Percentiles rank a stretch among this genome's conserved stretches.
Conservation (phyloP, 2,329 filamentous ascomycete species). For the Cladosporium colombiae region DNA sequence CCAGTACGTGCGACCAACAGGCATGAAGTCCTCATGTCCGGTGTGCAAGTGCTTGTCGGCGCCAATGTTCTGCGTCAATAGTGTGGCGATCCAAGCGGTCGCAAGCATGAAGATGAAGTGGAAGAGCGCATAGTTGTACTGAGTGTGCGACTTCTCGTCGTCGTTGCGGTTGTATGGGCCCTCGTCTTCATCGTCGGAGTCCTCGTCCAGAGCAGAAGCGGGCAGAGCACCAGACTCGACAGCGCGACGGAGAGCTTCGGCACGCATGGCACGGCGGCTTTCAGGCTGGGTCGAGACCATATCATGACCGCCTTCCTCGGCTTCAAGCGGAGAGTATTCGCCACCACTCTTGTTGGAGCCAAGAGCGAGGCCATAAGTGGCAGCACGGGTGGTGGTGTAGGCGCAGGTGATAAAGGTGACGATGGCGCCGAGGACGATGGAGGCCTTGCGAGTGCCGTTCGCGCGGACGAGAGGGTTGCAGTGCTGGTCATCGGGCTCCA, state of each 20-base stretch:
- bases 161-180: slow-evolving; percentile 70
- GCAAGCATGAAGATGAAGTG: slow-evolving; percentile 97
- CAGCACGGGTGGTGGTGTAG: slow-evolving; percentile 94
- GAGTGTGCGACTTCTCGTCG: slow-evolving; percentile 83
- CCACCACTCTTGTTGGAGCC: slow-evolving; percentile 59
- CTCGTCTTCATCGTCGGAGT: slow-evolving; percentile 65
- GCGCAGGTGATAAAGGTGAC: slow-evolving; percentile 96
- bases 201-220: slow-evolving; percentile 78
- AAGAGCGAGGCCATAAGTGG: slow-evolving; percentile 82
- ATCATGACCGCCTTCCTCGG: slow-evolving; percentile 76
- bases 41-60: slow-evolving; percentile 62
- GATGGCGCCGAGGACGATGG: slow-evolving; percentile 87
- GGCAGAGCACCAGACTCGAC: slow-evolving; percentile 91
- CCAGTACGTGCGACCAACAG: slow-evolving; percentile 92
- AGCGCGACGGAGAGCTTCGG: slow-evolving; percentile 84
- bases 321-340: slow-evolving; percentile 59
- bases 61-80: slow-evolving; percentile 78
- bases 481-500: slow-evolving; percentile 92
- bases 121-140: slow-evolving; percentile 96
- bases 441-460: slow-evolving; percentile 83
- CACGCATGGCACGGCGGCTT: slow-evolving; percentile 84
- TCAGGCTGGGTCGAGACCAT: slow-evolving; percentile 84
- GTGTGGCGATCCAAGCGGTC: slow-evolving; percentile 91
- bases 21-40: slow-evolving; percentile 74
- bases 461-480: slow-evolving; percentile 92